These are phyloP conservation scores for Leptodontidium sp. DNA, from an alignment of 2,329 filamentous ascomycete genomes.

Conservation along the genomic window DNA sequence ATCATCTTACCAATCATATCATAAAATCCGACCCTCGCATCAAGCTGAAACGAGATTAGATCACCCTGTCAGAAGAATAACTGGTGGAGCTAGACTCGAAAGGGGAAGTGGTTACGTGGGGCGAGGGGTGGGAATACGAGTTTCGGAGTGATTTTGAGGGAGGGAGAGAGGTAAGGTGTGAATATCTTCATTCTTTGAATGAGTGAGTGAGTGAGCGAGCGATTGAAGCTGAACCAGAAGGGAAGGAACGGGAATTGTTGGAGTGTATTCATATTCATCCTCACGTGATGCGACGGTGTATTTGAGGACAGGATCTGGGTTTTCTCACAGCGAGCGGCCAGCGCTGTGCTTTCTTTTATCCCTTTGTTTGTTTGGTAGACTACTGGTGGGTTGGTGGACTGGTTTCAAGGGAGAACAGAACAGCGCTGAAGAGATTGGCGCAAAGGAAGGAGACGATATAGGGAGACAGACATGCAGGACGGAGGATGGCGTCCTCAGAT, in stretches of 20 bases:
- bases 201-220: background rate
- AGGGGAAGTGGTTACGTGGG: background rate
- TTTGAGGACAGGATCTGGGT: too few relatives aligned
- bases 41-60: slow-evolving; percentile 7
- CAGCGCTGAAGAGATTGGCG: too few relatives aligned
- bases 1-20: background rate
- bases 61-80: background rate
- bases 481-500: slow-evolving; percentile 12
- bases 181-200: background rate
- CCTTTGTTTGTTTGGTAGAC: too few relatives aligned
- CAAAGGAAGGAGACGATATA: too few relatives aligned
- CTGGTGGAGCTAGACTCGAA: background rate
- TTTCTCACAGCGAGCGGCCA: too few relatives aligned
- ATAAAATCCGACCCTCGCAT: background rate
- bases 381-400: too few relatives aligned
- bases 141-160: background rate
- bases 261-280: background rate
- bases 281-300: slow-evolving; percentile 3
- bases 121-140: background rate
- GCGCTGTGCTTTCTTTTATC: too few relatives aligned
- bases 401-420: too few relatives aligned
- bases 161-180: background rate
- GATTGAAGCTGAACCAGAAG: too few relatives aligned
- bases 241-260: too few relatives aligned
- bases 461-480: slow-evolving; percentile 8